Evolutionary conservation across 2,329 filamentous ascomycete species (phyloP), one percentile per base, ranked within the genome.

Genomic region (Pestalotiopsis sp.): DNA sequence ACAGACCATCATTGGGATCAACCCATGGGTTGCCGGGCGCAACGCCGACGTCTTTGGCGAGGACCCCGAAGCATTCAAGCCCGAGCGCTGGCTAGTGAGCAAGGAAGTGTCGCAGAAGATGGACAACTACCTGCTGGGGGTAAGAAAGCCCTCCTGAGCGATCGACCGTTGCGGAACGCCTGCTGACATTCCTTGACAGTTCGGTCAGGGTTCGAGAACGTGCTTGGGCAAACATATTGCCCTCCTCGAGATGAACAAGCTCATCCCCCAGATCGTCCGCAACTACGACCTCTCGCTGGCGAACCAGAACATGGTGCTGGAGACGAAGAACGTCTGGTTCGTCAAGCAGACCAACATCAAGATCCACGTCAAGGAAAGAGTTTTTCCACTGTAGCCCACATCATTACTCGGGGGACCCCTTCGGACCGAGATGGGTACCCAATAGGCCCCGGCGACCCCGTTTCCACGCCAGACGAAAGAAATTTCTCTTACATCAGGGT

Each of bases 61-160:
- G 27, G 76, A 80, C 71, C 76, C 78, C 6, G 67, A 79, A 2
- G 60, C 72, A 0, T 79, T 83, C 75, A 71, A 71, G 3, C 83
- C 83, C 0, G 82, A 84, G 68, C 72, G 83, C 4, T 85, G 83
- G 83, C 63, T 82, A 0, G 70, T 70, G 1, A 70, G 70, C 7
- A 75, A 78, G 5, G 64, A 68, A n/a, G 45, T 9, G 7, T 17
- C 45, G 3, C 17, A 17, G 20, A 17, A 67, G 0, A 80, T 79
- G 66, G 75, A 75, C 20, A 73, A 75, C 23, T 72, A 75, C 9
- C 80, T 78, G 62, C 77, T 81, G 74, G 79, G 79, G 27, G 78
- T 80, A 70, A 72, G 78, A 2, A 2, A 71, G 56, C 4, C 27
- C 2, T 5, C 14, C 23, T 23, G 11, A 14, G 59, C 20, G 14